A percentile compares a stretch with the other conserved stretches of the same genome.
Conservation (phyloP, 345 rosid species). For the Arabidopsis suecica region DNA sequence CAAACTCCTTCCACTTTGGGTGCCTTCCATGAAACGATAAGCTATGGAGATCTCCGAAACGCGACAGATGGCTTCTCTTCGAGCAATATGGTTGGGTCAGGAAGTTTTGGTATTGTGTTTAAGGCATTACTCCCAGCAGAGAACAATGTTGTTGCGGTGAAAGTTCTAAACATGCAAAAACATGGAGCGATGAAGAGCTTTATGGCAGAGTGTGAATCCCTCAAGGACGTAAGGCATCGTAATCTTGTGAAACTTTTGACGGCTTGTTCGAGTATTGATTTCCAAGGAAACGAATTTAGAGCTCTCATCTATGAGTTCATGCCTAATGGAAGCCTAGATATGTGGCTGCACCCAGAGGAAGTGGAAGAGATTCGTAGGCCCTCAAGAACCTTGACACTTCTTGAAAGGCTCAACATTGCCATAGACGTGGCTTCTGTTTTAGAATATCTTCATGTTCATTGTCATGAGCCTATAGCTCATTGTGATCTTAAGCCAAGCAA, state of each 20-base stretch:
- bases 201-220: slow-evolving; percentile 50
- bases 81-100: slow-evolving; percentile 37
- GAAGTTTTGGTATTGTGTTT: slow-evolving; percentile 35
- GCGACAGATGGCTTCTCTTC: slow-evolving; percentile 24
- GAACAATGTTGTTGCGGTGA: slow-evolving; percentile 33
- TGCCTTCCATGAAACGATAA: slow-evolving; percentile 33
- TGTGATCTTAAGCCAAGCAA: slow-evolving; percentile 20
- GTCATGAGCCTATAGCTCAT: not conserved
- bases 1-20: not conserved
- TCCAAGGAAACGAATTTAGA: slow-evolving; percentile 25
- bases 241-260: slow-evolving; percentile 9
- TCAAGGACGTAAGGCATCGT: slow-evolving; percentile 46
- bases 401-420: too few species aligned
- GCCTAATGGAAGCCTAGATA: slow-evolving; percentile 14
- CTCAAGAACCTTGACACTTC: not conserved
- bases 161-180: slow-evolving; percentile 47
- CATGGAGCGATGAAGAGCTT: slow-evolving; percentile 54
- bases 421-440: not conserved
- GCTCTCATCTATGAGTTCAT: slow-evolving; percentile 51
- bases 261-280: not conserved
- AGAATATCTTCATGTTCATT: slow-evolving; percentile 23
- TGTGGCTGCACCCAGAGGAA: slow-evolving; percentile 44
- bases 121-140: slow-evolving; percentile 18
- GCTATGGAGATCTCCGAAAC: slow-evolving; percentile 32
- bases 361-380: not conserved